Evolutionary conservation across 1,139 yeast genomes (phyloP).

Genomic region (Diutina pseudorugosa): DNA sequence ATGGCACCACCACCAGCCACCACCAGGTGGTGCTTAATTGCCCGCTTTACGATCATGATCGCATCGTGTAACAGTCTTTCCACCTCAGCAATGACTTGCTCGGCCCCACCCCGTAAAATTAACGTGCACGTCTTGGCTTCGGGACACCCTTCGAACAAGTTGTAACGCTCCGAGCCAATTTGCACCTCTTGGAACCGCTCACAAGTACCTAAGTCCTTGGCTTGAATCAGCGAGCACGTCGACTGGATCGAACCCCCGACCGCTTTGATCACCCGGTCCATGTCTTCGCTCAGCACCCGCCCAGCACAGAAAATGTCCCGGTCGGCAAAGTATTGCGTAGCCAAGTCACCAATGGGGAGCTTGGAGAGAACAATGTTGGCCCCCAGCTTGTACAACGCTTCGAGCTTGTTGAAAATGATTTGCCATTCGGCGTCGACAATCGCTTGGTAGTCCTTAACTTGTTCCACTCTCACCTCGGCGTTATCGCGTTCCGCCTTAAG

Average conservation of each 20-base stretch:
- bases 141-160: conserved; percentile 86
- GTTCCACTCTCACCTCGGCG: conserved; percentile 96
- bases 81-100: conserved; percentile 96
- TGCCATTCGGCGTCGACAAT: conserved; percentile 99
- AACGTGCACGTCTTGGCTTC: conserved; percentile 88
- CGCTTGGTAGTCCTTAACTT: conserved; percentile 88
- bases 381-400: conserved; percentile 72
- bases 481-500: conserved; percentile 97
- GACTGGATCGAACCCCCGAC: conserved; percentile 91
- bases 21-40: conserved; percentile 71
- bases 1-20: conserved; percentile 99
- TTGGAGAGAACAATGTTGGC: conserved; percentile 89
- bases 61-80: conserved; percentile 97
- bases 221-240: conserved; percentile 65
- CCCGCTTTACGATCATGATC: conserved; percentile 94
- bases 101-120: conserved; percentile 93
- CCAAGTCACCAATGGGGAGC: conserved; percentile 95
- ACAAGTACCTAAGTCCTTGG: conserved; percentile 77
- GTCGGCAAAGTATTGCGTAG: conserved; percentile 96
- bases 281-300: conserved; percentile 77
- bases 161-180: conserved; percentile 91
- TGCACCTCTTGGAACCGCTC: conserved; percentile 81
- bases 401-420: conserved; percentile 76
- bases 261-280: conserved; percentile 87
- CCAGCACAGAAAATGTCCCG: conserved; percentile 96